Evolutionary conservation across 2,329 filamentous ascomycete genomes (phyloP).

Genomic region (Aspergillus unguis): DNA sequence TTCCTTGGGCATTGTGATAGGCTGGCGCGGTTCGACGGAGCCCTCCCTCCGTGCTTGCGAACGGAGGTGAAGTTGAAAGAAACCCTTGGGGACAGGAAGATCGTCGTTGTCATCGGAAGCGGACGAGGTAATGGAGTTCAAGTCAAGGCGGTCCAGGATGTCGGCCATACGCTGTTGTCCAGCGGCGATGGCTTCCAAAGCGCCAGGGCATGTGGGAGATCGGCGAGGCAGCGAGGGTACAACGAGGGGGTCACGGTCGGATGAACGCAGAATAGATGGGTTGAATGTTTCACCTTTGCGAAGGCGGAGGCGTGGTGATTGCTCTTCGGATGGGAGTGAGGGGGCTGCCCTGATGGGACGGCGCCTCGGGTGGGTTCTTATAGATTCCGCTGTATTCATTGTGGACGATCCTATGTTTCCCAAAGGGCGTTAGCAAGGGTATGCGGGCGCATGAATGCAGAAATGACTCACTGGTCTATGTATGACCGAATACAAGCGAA

Average conservation of each 20-base stretch:
- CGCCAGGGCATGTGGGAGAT: constrained; percentile 56
- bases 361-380: constrained; percentile 22
- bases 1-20: constrained; percentile 35
- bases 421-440: constrained; percentile 6
- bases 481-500: constrained; percentile 8
- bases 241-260: constrained; percentile 38
- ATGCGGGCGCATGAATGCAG: constrained; percentile 1
- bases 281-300: constrained; percentile 68
- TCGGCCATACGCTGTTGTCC: constrained; percentile 66
- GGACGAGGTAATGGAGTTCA: constrained; percentile 50
- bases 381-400: constrained; percentile 12
- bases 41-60: constrained; percentile 37
- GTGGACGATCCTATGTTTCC: constrained; percentile 8
- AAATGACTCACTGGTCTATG: constrained; percentile 8
- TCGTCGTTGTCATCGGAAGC: constrained; percentile 52
- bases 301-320: constrained; percentile 47
- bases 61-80: constrained; percentile 57
- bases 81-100: constrained; percentile 58
- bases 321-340: constrained; percentile 24
- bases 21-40: constrained; percentile 24
- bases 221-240: constrained; percentile 57
- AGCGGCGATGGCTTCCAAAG: constrained; percentile 66
- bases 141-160: constrained; percentile 64
- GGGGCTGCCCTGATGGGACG: constrained; percentile 33
- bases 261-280: constrained; percentile 40